Evolutionary conservation across 176 grass and related monocot species (phyloP).

Genomic region (Aegilops speltoides): DNA sequence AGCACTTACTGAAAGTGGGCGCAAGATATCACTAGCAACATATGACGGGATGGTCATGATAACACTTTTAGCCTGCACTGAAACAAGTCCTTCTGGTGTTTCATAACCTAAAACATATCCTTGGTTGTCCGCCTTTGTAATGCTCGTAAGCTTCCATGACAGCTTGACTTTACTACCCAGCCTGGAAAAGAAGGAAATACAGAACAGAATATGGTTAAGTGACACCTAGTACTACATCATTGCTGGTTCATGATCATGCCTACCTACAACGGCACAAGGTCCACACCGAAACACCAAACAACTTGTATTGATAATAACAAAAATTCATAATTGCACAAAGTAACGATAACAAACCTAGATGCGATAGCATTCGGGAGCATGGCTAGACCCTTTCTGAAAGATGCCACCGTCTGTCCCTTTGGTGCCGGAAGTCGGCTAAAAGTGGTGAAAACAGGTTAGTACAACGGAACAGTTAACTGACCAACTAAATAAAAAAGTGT

Average conservation of each 20-base stretch:
- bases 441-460: slow-evolving; percentile 8
- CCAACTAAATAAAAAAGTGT: not conserved
- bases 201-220: not conserved
- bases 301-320: not conserved
- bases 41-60: slow-evolving; percentile 88
- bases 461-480: not conserved
- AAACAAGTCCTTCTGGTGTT: slow-evolving; percentile 67
- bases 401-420: slow-evolving; percentile 96
- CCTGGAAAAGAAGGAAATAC: slow-evolving; percentile 44
- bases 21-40: slow-evolving; percentile 79
- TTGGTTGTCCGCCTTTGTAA: slow-evolving; percentile 66
- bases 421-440: slow-evolving; percentile 70
- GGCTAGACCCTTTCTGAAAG: slow-evolving; percentile 85
- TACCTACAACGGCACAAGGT: not conserved
- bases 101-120: slow-evolving; percentile 81
- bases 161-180: slow-evolving; percentile 88
- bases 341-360: slow-evolving; percentile 57
- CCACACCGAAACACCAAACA: not conserved
- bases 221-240: not conserved
- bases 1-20: slow-evolving; percentile 87
- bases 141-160: slow-evolving; percentile 86
- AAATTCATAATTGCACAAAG: slow-evolving; percentile 5
- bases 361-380: slow-evolving; percentile 90
- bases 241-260: not conserved
- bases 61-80: slow-evolving; percentile 74